These are phyloP conservation scores for Wallemia mellicola DNA, from an alignment of 1,284 basidiomycete species.

Conservation along the genomic window DNA sequence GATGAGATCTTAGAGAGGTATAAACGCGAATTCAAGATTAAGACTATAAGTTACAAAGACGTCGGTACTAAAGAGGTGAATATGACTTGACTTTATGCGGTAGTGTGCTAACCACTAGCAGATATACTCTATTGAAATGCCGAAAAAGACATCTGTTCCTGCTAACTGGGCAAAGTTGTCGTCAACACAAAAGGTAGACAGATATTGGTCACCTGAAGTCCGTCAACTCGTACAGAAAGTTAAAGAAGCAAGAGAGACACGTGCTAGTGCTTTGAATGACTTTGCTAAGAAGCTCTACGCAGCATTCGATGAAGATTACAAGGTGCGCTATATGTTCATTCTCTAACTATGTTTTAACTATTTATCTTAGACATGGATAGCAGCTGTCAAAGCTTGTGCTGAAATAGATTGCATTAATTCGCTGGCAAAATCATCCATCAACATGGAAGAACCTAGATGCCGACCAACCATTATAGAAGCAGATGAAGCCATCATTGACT, in stretches of 20 bases:
- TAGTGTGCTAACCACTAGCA: too few species aligned
- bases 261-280: slow-evolving; percentile 39
- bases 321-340: too few species aligned
- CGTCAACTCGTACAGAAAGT: slow-evolving; percentile 38
- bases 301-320: slow-evolving; percentile 49
- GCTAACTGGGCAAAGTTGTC: slow-evolving; percentile 41
- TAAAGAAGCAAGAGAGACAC: slow-evolving; percentile 74
- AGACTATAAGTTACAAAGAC: slow-evolving; percentile 7
- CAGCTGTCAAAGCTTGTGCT: slow-evolving; percentile 29
- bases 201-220: slow-evolving; percentile 47
- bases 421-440: slow-evolving; percentile 59
- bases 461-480: slow-evolving; percentile 61
- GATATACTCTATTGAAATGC: slow-evolving; percentile 55
- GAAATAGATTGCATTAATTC: slow-evolving; percentile 82
- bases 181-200: slow-evolving; percentile 26
- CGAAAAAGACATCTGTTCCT: slow-evolving; percentile 32
- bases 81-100: too few species aligned
- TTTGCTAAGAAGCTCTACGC: slow-evolving; percentile 51
- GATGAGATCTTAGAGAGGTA: slow-evolving; percentile 31
- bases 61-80: slow-evolving; percentile 6
- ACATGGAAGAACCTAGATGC: slow-evolving; percentile 74
- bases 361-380: slow-evolving; percentile 10
- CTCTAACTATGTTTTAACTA: too few species aligned
- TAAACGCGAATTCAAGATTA: slow-evolving; percentile 25
- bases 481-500: slow-evolving; percentile 45